Percentiles rank a stretch among this genome's conserved stretches.
Evolutionary conservation across 2,329 filamentous ascomycete species (phyloP).

Genomic region (Pseudocercospora macadamiae): DNA sequence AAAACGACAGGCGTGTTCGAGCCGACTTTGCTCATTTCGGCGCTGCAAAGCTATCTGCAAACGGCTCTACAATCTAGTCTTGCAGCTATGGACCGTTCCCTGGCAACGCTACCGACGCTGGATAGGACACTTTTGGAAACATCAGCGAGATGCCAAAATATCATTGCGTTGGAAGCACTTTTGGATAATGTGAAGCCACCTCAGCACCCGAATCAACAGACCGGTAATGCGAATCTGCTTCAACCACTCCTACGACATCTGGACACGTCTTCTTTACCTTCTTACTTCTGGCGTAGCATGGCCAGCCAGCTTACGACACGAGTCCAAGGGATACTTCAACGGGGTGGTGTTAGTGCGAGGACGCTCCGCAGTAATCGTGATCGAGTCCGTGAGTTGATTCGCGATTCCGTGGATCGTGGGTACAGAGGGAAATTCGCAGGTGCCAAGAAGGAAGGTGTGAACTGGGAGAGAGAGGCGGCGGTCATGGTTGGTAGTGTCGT

Average conservation of each 20-base stretch:
- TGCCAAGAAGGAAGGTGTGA: slow-evolving; percentile 48
- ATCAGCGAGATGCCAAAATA: slow-evolving; percentile 82
- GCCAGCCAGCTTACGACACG: slow-evolving; percentile 74
- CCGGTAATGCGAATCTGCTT: slow-evolving; percentile 59
- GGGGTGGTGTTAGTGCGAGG: slow-evolving; percentile 81
- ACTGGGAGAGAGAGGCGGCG: slow-evolving; percentile 88
- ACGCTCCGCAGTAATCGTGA: slow-evolving; percentile 77
- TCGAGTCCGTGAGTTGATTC: slow-evolving; percentile 73
- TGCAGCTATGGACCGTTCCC: slow-evolving; percentile 71
- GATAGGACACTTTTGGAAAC: slow-evolving; percentile 83
- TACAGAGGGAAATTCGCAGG: slow-evolving; percentile 44
- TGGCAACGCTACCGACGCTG: slow-evolving; percentile 78
- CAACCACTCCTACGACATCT: slow-evolving; percentile 70
- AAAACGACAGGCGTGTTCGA: slow-evolving; percentile 54
- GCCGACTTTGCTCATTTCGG: slow-evolving; percentile 72
- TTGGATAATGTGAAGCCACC: slow-evolving; percentile 71
- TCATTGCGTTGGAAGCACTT: slow-evolving; percentile 82
- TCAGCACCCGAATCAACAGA: slow-evolving; percentile 64
- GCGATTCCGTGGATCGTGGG: slow-evolving; percentile 80
- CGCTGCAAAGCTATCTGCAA: slow-evolving; percentile 80
- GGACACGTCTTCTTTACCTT: slow-evolving; percentile 83
- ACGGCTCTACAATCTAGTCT: slow-evolving; percentile 78
- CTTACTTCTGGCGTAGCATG: slow-evolving; percentile 91
- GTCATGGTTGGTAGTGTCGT: slow-evolving; percentile 91
- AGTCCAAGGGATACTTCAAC: slow-evolving; percentile 80